A percentile compares a stretch with the other conserved stretches of the same genome.
These are phyloP conservation scores for Trypanosoma conorhini DNA, from an alignment of 208 protist genomes.

Conservation along the genomic window DNA sequence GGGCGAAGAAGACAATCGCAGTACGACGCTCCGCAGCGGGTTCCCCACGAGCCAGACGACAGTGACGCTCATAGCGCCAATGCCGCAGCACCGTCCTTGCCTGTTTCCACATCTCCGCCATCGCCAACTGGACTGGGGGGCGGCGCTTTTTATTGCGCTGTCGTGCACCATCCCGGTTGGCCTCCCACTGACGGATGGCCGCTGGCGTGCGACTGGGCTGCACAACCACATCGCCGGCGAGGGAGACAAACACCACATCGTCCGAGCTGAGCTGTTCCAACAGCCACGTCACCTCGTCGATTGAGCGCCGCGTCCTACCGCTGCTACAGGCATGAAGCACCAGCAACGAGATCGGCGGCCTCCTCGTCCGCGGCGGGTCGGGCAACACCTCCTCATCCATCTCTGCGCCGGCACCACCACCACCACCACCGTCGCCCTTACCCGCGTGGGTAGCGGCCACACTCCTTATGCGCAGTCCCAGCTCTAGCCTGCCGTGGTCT, in stretches of 20 bases:
- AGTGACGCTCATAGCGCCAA: slow-evolving; percentile 13
- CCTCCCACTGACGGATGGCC: neutral
- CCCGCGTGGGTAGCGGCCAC: neutral
- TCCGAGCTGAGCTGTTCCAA: slow-evolving; percentile 3
- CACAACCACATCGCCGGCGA: slow-evolving; percentile 20
- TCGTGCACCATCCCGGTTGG: neutral
- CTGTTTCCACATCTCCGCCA: slow-evolving; percentile 15
- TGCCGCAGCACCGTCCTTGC: neutral
- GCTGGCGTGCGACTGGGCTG: neutral
- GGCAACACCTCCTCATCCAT: neutral
- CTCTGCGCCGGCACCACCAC: too few species aligned
- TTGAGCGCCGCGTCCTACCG: neutral
- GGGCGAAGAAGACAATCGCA: slow-evolving; percentile 15
- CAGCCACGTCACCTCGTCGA: slow-evolving; percentile 18
- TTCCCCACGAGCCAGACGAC: neutral
- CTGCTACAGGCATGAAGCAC: slow-evolving; percentile 6
- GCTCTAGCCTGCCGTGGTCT: neutral
- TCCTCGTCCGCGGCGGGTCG: neutral
- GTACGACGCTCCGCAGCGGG: neutral
- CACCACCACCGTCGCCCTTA: neutral
- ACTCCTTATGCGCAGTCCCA: slow-evolving; percentile 9
- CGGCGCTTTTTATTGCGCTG: neutral
- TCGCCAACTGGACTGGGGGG: neutral
- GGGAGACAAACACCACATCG: slow-evolving; percentile 19
- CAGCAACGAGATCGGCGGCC: neutral